Evolutionary conservation across 1,284 basidiomycete species (phyloP).

Genomic region (Marasmius sp.): DNA sequence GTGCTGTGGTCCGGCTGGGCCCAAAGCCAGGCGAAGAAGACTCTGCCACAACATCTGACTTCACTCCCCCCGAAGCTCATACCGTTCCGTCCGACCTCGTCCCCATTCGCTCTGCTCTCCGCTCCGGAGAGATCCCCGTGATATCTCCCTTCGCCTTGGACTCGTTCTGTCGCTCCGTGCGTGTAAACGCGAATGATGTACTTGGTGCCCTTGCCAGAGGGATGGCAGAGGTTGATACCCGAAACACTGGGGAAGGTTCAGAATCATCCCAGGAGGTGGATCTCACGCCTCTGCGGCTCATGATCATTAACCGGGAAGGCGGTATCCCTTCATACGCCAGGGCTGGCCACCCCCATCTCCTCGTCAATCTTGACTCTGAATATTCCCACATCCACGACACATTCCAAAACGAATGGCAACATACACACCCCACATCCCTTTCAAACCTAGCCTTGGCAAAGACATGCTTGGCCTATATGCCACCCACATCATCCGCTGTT

Average conservation of each 20-base stretch:
- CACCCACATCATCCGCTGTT: slow-evolving; percentile 87
- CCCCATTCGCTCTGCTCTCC: slow-evolving; percentile 84
- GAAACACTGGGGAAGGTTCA: slow-evolving; percentile 27
- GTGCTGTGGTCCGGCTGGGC: slow-evolving; percentile 82
- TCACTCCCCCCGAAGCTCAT: slow-evolving; percentile 66
- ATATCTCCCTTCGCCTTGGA: slow-evolving; percentile 94
- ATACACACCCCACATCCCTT: slow-evolving; percentile 84
- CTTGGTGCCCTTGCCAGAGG: slow-evolving; percentile 86
- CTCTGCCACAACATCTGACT: slow-evolving; percentile 21
- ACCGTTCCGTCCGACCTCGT: slow-evolving; percentile 75
- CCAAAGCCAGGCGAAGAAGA: slow-evolving; percentile 63
- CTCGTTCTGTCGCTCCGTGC: slow-evolving; percentile 83
- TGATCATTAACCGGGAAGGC: slow-evolving; percentile 97
- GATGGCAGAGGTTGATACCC: slow-evolving; percentile 68
- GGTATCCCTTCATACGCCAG: slow-evolving; percentile 98
- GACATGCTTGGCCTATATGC: slow-evolving; percentile 92
- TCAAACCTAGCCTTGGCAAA: slow-evolving; percentile 86
- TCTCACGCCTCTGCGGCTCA: slow-evolving; percentile 88
- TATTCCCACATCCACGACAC: slow-evolving; percentile 85
- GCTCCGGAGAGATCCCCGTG: slow-evolving; percentile 94
- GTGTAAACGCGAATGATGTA: slow-evolving; percentile 89
- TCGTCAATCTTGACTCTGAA: slow-evolving; percentile 93
- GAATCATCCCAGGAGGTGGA: slow-evolving; percentile 57
- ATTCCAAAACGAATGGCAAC: slow-evolving; percentile 78
- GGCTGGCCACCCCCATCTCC: slow-evolving; percentile 90